Percentiles rank a stretch among this genome's conserved stretches.
phyloP scores from a whole-genome alignment of 305 asterid species.

The Solanum aculeatissimum region DNA sequence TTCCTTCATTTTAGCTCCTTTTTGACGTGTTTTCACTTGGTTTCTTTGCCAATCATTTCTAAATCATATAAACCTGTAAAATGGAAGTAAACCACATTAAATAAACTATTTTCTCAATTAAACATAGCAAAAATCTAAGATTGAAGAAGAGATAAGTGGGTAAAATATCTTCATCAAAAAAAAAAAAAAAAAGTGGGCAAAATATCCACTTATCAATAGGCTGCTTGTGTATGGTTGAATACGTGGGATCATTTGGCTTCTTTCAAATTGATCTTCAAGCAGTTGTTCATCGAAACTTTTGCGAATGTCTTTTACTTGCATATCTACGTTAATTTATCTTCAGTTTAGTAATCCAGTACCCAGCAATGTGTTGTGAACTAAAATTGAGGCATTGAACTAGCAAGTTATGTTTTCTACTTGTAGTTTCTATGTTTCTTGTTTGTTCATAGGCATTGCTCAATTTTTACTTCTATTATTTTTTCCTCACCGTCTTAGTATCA shows the following conservation, averaged over 20 bases:
- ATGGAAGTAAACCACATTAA: no score
- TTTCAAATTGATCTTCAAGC: neutral
- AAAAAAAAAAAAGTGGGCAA: no score
- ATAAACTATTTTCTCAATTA: no score
- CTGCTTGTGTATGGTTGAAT: neutral
- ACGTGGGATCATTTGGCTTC: neutral
- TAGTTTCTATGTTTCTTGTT: neutral
- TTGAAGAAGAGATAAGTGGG: no score
- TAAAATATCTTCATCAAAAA: no score
- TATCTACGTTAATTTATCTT: neutral
- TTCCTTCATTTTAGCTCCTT: no score
- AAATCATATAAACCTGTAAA: no score
- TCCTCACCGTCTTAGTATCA: neutral
- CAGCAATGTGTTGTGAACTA: neutral
- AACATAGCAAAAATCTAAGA: no score
- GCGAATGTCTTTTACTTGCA: neutral
- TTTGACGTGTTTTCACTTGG: no score
- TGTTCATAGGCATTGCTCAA: neutral
- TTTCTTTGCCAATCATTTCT: no score
- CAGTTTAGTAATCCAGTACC: neutral
- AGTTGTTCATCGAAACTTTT: neutral
- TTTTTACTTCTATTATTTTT: neutral
- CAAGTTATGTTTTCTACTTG: neutral
- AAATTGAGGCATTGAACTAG: neutral
- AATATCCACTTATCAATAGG: neutral